Percentiles rank a stretch among this genome's conserved stretches.
Evolutionary conservation across 495 filamentous ascomycete genomes (phyloP).

Genomic region (Lophiostoma macrostomum): DNA sequence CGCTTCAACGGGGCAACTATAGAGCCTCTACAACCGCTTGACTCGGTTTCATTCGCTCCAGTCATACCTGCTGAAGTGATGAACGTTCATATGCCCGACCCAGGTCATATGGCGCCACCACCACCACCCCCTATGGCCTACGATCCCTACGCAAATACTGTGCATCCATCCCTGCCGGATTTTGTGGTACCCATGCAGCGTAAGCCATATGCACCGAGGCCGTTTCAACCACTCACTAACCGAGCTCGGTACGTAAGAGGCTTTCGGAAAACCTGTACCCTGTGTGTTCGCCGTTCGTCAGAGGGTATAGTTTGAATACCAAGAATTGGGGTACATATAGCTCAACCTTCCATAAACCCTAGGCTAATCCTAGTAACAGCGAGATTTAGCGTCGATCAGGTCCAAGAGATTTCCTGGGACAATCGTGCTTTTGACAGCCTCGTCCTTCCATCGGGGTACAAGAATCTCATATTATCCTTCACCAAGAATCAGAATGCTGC

Average conservation of each 20-base stretch:
- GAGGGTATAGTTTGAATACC: conserved; percentile 43
- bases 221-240: neutral
- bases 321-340: conserved; percentile 26
- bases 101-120: neutral
- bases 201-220: neutral
- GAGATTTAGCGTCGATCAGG: conserved; percentile 39
- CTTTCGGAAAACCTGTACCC: conserved; percentile 35
- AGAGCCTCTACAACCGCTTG: conserved; percentile 14
- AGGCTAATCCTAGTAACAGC: conserved; percentile 38
- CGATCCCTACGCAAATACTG: too few relatives aligned
- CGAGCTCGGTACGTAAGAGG: neutral
- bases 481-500: conserved; percentile 45
- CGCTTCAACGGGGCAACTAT: conserved; percentile 5
- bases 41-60: conserved; percentile 17
- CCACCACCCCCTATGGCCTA: conserved; percentile 8
- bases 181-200: too few relatives aligned
- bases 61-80: conserved; percentile 1
- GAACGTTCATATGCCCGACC: neutral
- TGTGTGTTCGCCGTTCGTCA: conserved; percentile 34
- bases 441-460: conserved; percentile 45
- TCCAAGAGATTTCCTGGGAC: conserved; percentile 44
- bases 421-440: conserved; percentile 46
- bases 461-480: conserved; percentile 51
- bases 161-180: too few relatives aligned
- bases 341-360: conserved; percentile 1